Evolutionary conservation across 345 rosid species (phyloP).

Genomic region (Gossypium herbaceum): DNA sequence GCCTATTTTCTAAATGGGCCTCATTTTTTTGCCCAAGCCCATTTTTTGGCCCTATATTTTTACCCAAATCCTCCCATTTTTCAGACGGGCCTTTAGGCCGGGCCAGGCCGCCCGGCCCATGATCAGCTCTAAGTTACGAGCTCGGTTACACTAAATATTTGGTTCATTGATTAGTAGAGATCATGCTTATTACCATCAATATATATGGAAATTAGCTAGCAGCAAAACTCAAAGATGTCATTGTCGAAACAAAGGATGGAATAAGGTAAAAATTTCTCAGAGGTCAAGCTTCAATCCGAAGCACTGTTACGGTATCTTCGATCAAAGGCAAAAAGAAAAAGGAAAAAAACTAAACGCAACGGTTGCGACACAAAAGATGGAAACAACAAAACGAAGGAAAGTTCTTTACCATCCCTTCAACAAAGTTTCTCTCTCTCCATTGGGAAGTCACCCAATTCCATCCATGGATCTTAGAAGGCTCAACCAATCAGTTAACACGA

Average conservation of each 20-base stretch:
- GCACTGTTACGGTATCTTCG: conserved; percentile 35
- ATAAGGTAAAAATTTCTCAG: conserved; percentile 6
- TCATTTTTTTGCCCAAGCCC: no score
- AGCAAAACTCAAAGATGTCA: not conserved
- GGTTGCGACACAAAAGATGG: conserved; percentile 35
- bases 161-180: not conserved
- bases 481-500: conserved; percentile 21
- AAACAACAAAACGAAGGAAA: conserved; percentile 32
- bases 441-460: conserved; percentile 28
- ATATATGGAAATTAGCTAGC: not conserved
- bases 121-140: not conserved
- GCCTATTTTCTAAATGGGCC: no score
- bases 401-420: conserved; percentile 37
- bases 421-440: conserved; percentile 27
- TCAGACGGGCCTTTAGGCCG: no score
- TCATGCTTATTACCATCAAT: not conserved
- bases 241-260: not conserved
- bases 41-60: no score
- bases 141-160: not conserved
- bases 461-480: conserved; percentile 22
- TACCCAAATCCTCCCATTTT: no score
- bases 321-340: conserved; percentile 11
- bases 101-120: no score
- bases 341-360: not conserved
- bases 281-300: conserved; percentile 27